Base-by-base conservation (phyloP, 2,329 filamentous ascomycete genomes). In the Exophiala bonariae region DNA sequence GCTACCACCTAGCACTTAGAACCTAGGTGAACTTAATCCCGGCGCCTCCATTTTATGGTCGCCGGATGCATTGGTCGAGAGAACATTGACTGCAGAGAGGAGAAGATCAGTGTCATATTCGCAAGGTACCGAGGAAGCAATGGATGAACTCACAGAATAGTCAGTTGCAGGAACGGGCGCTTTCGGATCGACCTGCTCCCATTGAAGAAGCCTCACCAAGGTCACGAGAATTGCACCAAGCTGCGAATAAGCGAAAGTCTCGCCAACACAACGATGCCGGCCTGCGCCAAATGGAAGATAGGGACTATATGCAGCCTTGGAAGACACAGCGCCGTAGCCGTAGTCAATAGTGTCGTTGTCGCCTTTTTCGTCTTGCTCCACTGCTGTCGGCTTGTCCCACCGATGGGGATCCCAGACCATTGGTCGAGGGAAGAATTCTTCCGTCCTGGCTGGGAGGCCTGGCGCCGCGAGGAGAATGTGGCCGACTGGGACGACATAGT, bases 381-480 rank as follows among this genome's bases (percentile, higher is more conserved):
- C 58, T n/a, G 81, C 80, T 26, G 78, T 77, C 69, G 73, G 71
- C 53, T 70, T 46, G 59, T 89, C 79, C 84, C 71, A 86, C 32
- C 73, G 75, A 61, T 81, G 78, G 3, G 83, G 81, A 56, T 86
- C 77, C 80, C 83, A 86, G 5, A 61, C 58, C 34, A 72, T 62
- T 1, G 82, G 71, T 55, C 83, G 74, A 2, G 77, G 72, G 64
- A 89, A 89, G 66, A 83, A 73, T 38, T 79, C 74, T 2, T 80
- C 72, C 51, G 77, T 77, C 28, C 78, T 71, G 2, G 70, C 66
- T 2, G 86, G 86, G 55, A 92, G 86, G 56, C 89, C 89, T 2
- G 90, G 89, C 2, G 91, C 89, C 30, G 91, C 83, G 55, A 96
- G 82, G 34, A 97, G 81, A 33, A 81, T 82, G 72, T 95, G 89